Percentiles rank a stretch among this genome's conserved stretches.
Conservation (phyloP, 345 rosid genomes). For the Arabis hirsuta region DNA sequence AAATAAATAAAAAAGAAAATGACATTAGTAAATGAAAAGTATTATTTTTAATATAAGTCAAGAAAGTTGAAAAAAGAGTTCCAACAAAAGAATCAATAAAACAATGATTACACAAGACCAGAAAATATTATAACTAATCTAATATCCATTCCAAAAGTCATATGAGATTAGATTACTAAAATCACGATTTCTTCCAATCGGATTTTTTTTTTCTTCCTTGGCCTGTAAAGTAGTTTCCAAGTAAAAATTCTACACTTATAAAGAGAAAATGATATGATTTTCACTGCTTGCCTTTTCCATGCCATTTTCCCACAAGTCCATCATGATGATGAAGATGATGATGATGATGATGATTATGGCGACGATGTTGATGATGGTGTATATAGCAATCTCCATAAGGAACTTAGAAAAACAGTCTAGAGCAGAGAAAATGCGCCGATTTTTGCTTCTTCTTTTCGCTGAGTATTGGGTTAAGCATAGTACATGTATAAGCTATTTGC, state of each 20-base stretch:
- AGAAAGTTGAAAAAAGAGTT: constrained; percentile 27
- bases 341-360: neutral
- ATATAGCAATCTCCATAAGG: constrained; percentile 18
- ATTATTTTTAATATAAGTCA: constrained; percentile 25
- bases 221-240: constrained; percentile 34
- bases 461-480: constrained; percentile 55
- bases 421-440: constrained; percentile 20
- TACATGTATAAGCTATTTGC: constrained; percentile 99
- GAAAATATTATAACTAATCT: constrained; percentile 36
- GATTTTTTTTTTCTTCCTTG: constrained; percentile 37
- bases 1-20: neutral
- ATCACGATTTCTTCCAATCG: constrained; percentile 44
- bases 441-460: constrained; percentile 29
- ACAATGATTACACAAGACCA: constrained; percentile 41
- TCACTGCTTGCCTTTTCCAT: constrained; percentile 22
- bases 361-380: constrained; percentile 1
- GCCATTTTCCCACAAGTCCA: neutral
- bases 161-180: constrained; percentile 41
- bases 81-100: constrained; percentile 43
- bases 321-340: constrained; percentile 21
- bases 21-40: constrained; percentile 11
- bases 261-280: constrained; percentile 14
- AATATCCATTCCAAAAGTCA: constrained; percentile 37
- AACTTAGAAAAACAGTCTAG: constrained; percentile 23
- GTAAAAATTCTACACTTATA: constrained; percentile 34